Evolutionary conservation across 2,329 filamentous ascomycete species (phyloP), one percentile per base, ranked within the genome.

Genomic region (Iodosphaeria phyllophila): DNA sequence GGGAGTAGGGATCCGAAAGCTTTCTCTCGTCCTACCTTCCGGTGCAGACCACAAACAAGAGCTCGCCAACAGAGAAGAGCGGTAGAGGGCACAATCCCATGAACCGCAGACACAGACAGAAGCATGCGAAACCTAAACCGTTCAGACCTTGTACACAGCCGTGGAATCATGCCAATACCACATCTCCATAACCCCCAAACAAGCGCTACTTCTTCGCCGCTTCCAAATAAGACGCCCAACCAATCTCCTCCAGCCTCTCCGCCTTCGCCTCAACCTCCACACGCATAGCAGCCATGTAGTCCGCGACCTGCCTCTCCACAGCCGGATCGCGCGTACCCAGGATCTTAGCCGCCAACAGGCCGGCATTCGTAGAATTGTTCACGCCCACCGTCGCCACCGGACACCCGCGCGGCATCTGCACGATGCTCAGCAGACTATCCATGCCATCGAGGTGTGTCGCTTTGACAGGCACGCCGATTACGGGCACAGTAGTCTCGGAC

Each of bases 361-460:
- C 76, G 1, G 77, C 77, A 38, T 83, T 84, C 28, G 74, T 74
- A 13, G 72, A 75, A 50, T 83, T 83, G 48, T 80, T 79, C 46
- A 83, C 80, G 8, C 69, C 76, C 4, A 84, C 74, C 0, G 75
- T 82, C 5, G 76, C 75, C 9, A 74, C 71, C 7, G 77, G 77
- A 24, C 74, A 64, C 8, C 76, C 76, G 38, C 63, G 50, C 5
- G 76, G 77, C 76, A 83, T 82, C 42, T 82, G 74, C 4, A 79
- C 74, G 34, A 82, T 82, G 37, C 68, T 75, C 27, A 74, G 52
- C 27, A 83, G 49, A 32, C 66, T 74, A 42, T 83, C 77, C 31
- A 73, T 52, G 3, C 76, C 76, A 39, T 80, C 77, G 5, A 82
- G 49, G 13, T 69, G 64, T 12, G 71, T 77, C 1, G 72, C 76